These are phyloP conservation scores for Castanospermum australe DNA, from an alignment of 306 rosid genomes.

Conservation along the genomic window DNA sequence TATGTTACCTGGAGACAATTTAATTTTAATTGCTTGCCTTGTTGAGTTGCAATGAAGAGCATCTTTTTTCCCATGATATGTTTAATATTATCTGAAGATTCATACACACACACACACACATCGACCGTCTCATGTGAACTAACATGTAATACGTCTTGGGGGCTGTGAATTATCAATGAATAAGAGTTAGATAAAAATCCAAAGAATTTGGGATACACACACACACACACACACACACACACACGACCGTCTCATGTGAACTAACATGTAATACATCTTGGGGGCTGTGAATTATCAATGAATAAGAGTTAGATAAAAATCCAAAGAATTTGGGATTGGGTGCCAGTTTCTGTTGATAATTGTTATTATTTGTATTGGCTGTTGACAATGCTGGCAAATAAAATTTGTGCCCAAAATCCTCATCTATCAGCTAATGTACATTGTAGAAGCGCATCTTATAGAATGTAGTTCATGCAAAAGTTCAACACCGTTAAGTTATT, in stretches of 20 bases:
- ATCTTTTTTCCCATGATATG: neutral
- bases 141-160: neutral
- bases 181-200: neutral
- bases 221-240: too few relatives aligned
- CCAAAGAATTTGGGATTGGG: neutral
- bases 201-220: neutral
- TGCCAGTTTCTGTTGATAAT: neutral
- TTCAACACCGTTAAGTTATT: neutral
- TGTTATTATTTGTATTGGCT: neutral
- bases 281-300: neutral
- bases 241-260: too few relatives aligned
- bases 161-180: neutral
- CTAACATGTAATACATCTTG: neutral
- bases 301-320: neutral
- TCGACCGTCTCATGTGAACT: too few relatives aligned
- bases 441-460: neutral
- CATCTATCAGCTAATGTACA: neutral
- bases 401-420: neutral
- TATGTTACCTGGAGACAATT: neutral
- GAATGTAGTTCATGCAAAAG: neutral
- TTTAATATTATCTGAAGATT: too few relatives aligned
- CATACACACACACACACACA: too few relatives aligned
- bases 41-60: neutral
- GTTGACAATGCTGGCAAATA: neutral
- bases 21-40: neutral